These are phyloP conservation scores for Candida awuae DNA, from an alignment of 805 yeast species.

Conservation along the genomic window DNA sequence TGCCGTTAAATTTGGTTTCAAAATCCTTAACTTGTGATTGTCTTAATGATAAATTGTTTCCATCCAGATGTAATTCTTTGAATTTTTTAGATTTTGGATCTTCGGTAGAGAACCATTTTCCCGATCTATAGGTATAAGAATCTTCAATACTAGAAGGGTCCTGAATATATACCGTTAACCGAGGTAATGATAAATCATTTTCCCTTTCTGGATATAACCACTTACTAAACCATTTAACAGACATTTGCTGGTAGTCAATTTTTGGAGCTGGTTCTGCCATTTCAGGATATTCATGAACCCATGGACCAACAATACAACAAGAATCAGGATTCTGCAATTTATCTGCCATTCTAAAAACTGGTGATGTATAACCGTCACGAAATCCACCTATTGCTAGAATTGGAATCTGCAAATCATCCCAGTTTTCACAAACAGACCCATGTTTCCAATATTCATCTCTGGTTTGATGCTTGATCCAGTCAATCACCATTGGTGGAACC, in stretches of 20 bases:
- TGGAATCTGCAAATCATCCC: slow-evolving; percentile 33
- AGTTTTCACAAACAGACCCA: slow-evolving; percentile 39
- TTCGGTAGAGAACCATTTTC: slow-evolving; percentile 33
- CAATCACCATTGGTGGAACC: slow-evolving; percentile 32
- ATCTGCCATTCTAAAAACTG: slow-evolving; percentile 37
- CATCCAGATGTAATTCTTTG: slow-evolving; percentile 13
- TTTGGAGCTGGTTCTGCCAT: slow-evolving; percentile 39
- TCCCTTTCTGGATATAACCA: slow-evolving; percentile 27
- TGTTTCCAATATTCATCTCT: slow-evolving; percentile 42
- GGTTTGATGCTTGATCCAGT: slow-evolving; percentile 37
- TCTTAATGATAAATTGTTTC: slow-evolving; percentile 10
- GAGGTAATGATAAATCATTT: slow-evolving; percentile 26
- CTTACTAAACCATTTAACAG: slow-evolving; percentile 35
- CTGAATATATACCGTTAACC: slow-evolving; percentile 35
- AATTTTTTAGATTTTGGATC: slow-evolving; percentile 13
- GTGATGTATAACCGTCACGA: slow-evolving; percentile 40
- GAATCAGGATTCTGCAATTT: slow-evolving; percentile 34
- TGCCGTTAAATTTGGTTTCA: slow-evolving; percentile 24
- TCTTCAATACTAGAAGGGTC: slow-evolving; percentile 34
- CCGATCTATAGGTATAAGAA: slow-evolving; percentile 32
- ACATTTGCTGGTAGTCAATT: slow-evolving; percentile 36
- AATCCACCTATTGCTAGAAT: slow-evolving; percentile 39
- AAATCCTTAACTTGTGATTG: slow-evolving; percentile 6
- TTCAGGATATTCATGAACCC: slow-evolving; percentile 44
- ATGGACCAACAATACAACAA: slow-evolving; percentile 35